Percentiles rank a stretch among this genome's conserved stretches.
These are phyloP conservation scores for Cetraspora pellucida DNA, from an alignment of 192 early-diverging fungal species.

Conservation along the genomic window DNA sequence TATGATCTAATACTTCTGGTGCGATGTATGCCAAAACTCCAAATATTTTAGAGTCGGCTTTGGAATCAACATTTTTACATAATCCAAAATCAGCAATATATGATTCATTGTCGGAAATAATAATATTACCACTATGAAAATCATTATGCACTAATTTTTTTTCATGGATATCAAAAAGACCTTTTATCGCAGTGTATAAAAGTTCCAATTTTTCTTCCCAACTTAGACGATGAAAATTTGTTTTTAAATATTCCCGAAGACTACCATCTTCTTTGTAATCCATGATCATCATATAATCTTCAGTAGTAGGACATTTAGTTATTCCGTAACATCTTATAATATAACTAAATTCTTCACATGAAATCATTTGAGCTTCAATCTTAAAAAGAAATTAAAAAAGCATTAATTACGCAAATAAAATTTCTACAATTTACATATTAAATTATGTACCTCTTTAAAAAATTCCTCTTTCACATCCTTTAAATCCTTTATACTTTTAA, in stretches of 20 bases:
- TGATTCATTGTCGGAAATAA: neutral
- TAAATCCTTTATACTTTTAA: slow-evolving; percentile 4
- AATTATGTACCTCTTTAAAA: neutral
- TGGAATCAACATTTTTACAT: neutral
- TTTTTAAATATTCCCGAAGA: neutral
- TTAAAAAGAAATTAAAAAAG: neutral
- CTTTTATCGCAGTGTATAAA: neutral
- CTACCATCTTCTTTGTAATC: neutral
- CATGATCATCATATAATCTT: slow-evolving; percentile 13
- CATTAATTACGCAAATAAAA: neutral
- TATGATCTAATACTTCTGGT: slow-evolving; percentile 11
- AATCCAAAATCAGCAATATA: slow-evolving; percentile 14
- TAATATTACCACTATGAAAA: slow-evolving; percentile 18
- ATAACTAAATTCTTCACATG: too few species aligned
- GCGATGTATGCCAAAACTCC: slow-evolving; percentile 29
- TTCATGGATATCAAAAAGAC: neutral
- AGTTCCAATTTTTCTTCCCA: neutral
- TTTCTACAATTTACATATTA: neutral
- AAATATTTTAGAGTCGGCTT: neutral
- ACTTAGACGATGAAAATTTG: neutral
- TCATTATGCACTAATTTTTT: neutral
- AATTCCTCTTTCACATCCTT: neutral
- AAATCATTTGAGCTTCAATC: neutral
- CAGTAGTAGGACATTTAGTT: neutral
- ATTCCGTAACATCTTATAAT: slow-evolving; percentile 15